Evolutionary conservation across 495 filamentous ascomycete species (phyloP).

Genomic region (Hyaloscypha finlandica): DNA sequence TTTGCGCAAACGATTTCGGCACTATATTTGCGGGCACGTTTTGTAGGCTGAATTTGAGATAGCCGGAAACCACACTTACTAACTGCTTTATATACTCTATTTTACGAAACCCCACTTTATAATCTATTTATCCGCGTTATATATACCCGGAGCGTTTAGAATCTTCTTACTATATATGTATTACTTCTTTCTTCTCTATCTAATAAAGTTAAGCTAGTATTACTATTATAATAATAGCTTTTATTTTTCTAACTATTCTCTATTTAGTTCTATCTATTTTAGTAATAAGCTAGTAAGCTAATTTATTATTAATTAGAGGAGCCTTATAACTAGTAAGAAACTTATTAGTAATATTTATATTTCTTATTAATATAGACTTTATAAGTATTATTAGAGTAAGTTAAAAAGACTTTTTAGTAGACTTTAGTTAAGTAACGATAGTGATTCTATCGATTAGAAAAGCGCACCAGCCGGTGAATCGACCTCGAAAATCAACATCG

Average conservation of each 20-base stretch:
- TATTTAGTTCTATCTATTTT: background rate
- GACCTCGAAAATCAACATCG: constrained; percentile 48
- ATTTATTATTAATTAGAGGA: background rate
- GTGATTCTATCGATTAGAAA: constrained; percentile 64
- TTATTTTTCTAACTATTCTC: background rate
- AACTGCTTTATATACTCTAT: background rate
- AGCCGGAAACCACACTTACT: background rate
- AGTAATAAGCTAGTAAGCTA: background rate
- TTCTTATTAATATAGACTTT: no score
- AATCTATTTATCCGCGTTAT: background rate
- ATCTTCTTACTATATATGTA: background rate
- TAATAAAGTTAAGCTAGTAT: background rate
- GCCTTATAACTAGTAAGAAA: constrained; percentile 51
- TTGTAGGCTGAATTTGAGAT: background rate
- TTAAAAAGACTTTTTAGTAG: constrained; percentile 67
- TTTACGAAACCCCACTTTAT: background rate
- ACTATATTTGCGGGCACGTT: background rate
- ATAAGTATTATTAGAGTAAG: no score
- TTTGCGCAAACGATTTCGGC: background rate
- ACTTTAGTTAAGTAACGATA: constrained; percentile 73
- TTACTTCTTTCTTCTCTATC: background rate
- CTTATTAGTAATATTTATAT: no score
- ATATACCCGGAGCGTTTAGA: background rate
- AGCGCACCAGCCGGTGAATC: constrained; percentile 49
- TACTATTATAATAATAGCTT: background rate